Conservation (phyloP, 2,329 filamentous ascomycete species). For the Fusarium avenaceum region DNA sequence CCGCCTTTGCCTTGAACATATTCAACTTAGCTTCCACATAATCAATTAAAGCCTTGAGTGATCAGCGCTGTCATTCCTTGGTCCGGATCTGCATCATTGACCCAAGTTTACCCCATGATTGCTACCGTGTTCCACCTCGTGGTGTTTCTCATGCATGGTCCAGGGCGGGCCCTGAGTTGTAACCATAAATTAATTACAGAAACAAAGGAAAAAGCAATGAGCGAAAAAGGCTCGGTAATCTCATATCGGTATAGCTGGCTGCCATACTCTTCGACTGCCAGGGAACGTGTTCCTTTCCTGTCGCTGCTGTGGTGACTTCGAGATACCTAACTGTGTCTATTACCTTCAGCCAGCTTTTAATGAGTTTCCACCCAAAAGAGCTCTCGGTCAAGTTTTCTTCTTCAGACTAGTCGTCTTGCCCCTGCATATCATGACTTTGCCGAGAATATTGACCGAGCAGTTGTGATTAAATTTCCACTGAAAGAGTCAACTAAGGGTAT, state of each 20-base stretch:
- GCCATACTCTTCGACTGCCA: not conserved
- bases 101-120: constrained; percentile 27
- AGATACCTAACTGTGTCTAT: not conserved
- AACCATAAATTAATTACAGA: not conserved
- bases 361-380: constrained; percentile 24
- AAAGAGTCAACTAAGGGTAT: constrained; percentile 5
- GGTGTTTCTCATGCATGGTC: constrained; percentile 4
- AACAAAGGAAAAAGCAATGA: not conserved
- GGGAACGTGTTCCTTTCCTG: constrained; percentile 4
- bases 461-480: constrained; percentile 23
- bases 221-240: not conserved
- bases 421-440: constrained; percentile 20
- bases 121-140: constrained; percentile 20
- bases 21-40: not conserved
- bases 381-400: constrained; percentile 28
- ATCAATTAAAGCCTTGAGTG: constrained; percentile 8
- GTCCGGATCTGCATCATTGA: constrained; percentile 14
- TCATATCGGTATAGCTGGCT: not conserved
- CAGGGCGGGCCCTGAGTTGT: not conserved
- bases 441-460: constrained; percentile 41
- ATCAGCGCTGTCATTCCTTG: constrained; percentile 33
- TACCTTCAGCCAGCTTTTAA: not conserved
- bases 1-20: not conserved
- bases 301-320: not conserved
- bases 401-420: constrained; percentile 23